phyloP scores from a whole-genome alignment of 2,329 filamentous ascomycete species.

The Pseudocercospora eumusae region DNA sequence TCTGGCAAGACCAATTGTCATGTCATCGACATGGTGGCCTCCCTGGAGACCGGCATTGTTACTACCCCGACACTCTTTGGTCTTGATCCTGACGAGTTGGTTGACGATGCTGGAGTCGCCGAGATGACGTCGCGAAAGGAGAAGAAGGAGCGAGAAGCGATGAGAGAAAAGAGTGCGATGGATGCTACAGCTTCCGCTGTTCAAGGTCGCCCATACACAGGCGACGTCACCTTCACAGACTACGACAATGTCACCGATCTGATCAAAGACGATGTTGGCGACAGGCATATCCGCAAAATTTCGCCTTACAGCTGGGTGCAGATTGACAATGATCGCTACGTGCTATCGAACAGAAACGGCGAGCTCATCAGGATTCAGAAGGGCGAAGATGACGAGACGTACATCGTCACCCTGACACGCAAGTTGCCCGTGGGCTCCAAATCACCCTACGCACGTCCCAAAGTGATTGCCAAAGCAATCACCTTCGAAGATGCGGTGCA shows the following conservation, averaged over 20 bases:
- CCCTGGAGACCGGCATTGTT: constrained; percentile 78
- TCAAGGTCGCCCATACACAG: constrained; percentile 29
- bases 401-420: constrained; percentile 46
- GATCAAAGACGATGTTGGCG: constrained; percentile 75
- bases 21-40: constrained; percentile 93
- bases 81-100: constrained; percentile 76
- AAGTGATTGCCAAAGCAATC: constrained; percentile 64
- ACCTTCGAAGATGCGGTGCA: constrained; percentile 76
- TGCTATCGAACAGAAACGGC: constrained; percentile 64
- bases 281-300: constrained; percentile 73
- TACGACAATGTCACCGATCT: constrained; percentile 92
- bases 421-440: constrained; percentile 45
- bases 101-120: constrained; percentile 65
- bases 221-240: constrained; percentile 76
- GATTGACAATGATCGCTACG: constrained; percentile 67
- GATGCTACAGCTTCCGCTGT: neutral
- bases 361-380: constrained; percentile 61
- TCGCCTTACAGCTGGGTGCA: constrained; percentile 83
- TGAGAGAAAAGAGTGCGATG: constrained; percentile 43
- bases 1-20: constrained; percentile 85
- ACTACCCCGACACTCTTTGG: constrained; percentile 92
- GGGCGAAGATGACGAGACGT: constrained; percentile 39
- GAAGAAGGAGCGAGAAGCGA: constrained; percentile 47
- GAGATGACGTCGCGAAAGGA: constrained; percentile 60
- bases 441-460: constrained; percentile 67